Evolutionary conservation across 2,329 filamentous ascomycete species (phyloP).

Genomic region (Cercospora canescens): DNA sequence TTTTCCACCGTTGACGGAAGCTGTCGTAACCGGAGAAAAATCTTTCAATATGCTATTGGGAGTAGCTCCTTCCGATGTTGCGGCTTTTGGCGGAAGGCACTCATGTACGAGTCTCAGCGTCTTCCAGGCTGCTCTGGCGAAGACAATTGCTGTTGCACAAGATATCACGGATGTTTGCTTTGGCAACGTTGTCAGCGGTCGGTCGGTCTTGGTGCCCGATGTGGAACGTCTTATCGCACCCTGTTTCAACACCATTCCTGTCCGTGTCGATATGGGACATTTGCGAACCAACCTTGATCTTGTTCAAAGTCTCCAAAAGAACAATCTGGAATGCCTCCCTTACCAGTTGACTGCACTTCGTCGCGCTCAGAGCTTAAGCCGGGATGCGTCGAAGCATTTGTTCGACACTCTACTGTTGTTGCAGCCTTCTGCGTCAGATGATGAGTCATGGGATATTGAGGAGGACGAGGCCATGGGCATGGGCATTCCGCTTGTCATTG

Average conservation of each 20-base stretch:
- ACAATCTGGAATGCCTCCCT: constrained; percentile 62
- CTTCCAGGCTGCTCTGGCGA: constrained; percentile 72
- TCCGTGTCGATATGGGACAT: constrained; percentile 58
- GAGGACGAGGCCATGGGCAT: constrained; percentile 65
- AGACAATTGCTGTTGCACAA: constrained; percentile 60
- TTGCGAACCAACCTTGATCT: constrained; percentile 57
- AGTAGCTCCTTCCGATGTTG: constrained; percentile 40
- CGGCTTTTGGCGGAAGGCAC: constrained; percentile 52
- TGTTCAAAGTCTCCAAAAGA: constrained; percentile 59
- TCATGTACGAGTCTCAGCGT: constrained; percentile 63
- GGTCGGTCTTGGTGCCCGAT: constrained; percentile 64
- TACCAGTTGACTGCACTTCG: constrained; percentile 77
- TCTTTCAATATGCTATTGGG: constrained; percentile 3
- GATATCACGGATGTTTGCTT: constrained; percentile 72
- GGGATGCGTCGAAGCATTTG: constrained; percentile 52
- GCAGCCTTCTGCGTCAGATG: constrained; percentile 58
- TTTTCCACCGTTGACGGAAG: constrained; percentile 34
- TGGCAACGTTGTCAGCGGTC: constrained; percentile 80
- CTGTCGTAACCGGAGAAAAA: neutral
- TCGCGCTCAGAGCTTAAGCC: constrained; percentile 60
- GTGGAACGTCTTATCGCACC: constrained; percentile 78
- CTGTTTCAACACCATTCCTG: constrained; percentile 86
- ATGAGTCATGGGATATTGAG: constrained; percentile 58
- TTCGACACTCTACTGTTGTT: constrained; percentile 83
- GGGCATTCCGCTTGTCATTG: constrained; percentile 69